Conservation (phyloP, 2,329 filamentous ascomycete genomes). For the Fusarium nisikadoi region DNA sequence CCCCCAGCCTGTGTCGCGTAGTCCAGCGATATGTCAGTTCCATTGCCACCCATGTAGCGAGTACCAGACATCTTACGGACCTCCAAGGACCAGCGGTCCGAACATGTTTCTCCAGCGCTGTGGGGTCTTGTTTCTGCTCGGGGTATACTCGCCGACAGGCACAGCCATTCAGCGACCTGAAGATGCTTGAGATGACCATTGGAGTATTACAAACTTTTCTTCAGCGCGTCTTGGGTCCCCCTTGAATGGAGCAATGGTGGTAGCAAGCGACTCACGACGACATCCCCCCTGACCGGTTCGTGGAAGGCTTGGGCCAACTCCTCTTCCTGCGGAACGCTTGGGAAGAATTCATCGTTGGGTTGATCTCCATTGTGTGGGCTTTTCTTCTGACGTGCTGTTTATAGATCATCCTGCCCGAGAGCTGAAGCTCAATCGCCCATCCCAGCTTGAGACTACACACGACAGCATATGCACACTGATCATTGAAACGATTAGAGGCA, state of each 20-base stretch:
- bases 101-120: accelerated
- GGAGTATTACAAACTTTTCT: accelerated
- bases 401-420: accelerated
- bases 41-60: no score
- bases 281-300: background rate
- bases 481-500: accelerated
- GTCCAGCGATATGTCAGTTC: no score
- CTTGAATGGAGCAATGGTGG: accelerated
- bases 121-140: background rate
- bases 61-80: no score
- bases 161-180: accelerated
- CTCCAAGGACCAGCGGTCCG: accelerated
- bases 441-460: accelerated
- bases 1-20: no score
- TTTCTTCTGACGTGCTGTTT: background rate
- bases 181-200: background rate
- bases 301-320: no score
- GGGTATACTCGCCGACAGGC: accelerated
- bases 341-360: accelerated
- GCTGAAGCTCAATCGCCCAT: background rate
- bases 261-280: background rate
- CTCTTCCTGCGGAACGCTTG: accelerated
- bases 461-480: background rate
- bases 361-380: accelerated
- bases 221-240: accelerated